phyloP scores from a whole-genome alignment of 2,329 filamentous ascomycete genomes.

The Byssochlamys sp. region DNA sequence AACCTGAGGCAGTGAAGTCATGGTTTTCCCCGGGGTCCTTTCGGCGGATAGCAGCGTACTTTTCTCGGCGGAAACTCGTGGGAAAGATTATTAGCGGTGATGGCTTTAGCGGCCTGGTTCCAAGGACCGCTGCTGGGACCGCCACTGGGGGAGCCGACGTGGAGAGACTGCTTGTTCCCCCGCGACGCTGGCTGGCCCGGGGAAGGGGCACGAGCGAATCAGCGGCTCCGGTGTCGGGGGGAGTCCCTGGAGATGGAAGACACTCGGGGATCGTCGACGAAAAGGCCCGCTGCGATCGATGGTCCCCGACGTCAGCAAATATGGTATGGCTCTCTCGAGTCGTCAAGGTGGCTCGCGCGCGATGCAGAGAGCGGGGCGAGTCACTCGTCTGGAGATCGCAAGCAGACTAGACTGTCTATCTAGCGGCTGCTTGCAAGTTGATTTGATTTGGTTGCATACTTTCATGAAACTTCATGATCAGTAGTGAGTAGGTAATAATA shows the following conservation, averaged over 20 bases:
- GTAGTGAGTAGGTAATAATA: too few relatives aligned
- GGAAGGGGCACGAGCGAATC: background rate
- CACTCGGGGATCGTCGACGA: slow-evolving; percentile 3
- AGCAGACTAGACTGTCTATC: background rate
- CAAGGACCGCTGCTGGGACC: background rate
- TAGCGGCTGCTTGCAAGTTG: too few relatives aligned
- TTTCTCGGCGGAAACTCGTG: slow-evolving; percentile 17
- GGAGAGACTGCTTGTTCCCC: background rate
- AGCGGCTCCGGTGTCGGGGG: background rate
- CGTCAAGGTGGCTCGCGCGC: background rate
- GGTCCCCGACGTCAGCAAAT: background rate
- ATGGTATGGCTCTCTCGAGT: background rate
- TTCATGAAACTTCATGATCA: too few relatives aligned
- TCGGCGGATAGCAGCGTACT: slow-evolving; percentile 5
- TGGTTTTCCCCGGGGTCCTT: background rate
- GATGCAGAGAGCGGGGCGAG: background rate
- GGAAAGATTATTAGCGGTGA: background rate
- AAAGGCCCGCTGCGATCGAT: background rate
- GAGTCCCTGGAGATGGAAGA: slow-evolving; percentile 12
- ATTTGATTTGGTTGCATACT: too few relatives aligned
- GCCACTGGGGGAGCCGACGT: background rate
- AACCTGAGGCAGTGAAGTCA: background rate
- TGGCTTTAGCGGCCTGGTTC: slow-evolving; percentile 2
- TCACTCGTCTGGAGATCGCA: background rate
- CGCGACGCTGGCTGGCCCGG: background rate